These are phyloP conservation scores for Metarhizium album DNA, from an alignment of 2,329 filamentous ascomycete genomes.

Conservation along the genomic window DNA sequence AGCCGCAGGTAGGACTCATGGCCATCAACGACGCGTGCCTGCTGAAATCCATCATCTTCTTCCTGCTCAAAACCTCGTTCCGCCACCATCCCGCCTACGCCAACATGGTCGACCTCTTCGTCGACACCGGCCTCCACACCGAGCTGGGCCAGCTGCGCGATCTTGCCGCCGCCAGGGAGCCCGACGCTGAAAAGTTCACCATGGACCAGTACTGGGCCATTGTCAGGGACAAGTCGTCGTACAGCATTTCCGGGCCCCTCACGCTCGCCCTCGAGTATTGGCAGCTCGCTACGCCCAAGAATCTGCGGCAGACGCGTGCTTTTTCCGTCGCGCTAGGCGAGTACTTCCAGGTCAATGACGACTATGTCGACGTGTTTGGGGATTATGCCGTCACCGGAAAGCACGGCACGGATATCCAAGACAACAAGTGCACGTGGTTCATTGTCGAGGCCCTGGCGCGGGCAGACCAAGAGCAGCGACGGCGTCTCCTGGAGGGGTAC, in stretches of 20 bases:
- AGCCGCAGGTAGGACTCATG: constrained; percentile 79
- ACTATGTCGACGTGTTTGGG: constrained; percentile 96
- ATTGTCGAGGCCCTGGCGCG: constrained; percentile 83
- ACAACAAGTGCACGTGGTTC: constrained; percentile 99
- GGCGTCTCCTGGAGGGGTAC: constrained; percentile 83
- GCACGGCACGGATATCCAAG: constrained; percentile 95
- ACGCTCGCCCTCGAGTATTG: constrained; percentile 79
- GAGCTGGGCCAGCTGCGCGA: constrained; percentile 92
- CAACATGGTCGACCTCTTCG: constrained; percentile 88
- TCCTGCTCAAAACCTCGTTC: constrained; percentile 88
- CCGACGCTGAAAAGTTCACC: constrained; percentile 86
- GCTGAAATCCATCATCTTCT: constrained; percentile 82
- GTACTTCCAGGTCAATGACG: constrained; percentile 98
- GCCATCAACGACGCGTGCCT: constrained; percentile 98
- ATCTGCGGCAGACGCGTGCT: constrained; percentile 77
- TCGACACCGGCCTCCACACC: constrained; percentile 86
- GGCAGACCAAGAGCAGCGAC: constrained; percentile 71
- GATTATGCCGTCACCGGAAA: constrained; percentile 88
- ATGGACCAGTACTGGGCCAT: constrained; percentile 95
- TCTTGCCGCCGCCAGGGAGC: constrained; percentile 87
- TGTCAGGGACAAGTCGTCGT: constrained; percentile 98
- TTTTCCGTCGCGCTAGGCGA: constrained; percentile 95
- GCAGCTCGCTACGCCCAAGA: constrained; percentile 72
- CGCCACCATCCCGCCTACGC: constrained; percentile 75
- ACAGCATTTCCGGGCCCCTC: constrained; percentile 97